phyloP scores from a whole-genome alignment of 805 yeast genomes.

The Candida pini region DNA sequence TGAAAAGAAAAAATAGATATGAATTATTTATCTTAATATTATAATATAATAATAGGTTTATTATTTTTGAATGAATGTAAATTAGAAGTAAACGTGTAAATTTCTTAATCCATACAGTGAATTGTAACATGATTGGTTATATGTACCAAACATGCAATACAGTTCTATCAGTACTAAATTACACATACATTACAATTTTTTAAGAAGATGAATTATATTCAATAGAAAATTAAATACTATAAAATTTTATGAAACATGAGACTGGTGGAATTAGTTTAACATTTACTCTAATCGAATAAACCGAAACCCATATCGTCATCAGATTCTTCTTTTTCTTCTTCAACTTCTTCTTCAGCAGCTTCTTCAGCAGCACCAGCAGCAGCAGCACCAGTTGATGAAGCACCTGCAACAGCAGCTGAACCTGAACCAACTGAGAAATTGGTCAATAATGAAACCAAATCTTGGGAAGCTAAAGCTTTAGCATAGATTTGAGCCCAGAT shows the following conservation, averaged over 20 bases:
- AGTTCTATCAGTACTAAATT: too few species aligned
- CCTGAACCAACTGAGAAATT: conserved; percentile 48
- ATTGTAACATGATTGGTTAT: too few species aligned
- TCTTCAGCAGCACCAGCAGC: conserved; percentile 42
- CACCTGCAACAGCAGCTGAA: conserved; percentile 45
- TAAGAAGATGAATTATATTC: conserved; percentile 1
- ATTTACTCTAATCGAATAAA: conserved; percentile 64
- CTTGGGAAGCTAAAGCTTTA: conserved; percentile 76
- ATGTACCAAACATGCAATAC: too few species aligned
- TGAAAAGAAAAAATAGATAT: conserved; percentile 90
- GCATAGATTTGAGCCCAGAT: conserved; percentile 82
- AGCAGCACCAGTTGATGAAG: conserved; percentile 41
- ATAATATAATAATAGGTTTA: conserved; percentile 1
- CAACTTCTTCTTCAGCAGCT: conserved; percentile 59
- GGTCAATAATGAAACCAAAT: conserved; percentile 62
- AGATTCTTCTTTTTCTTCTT: conserved; percentile 59
- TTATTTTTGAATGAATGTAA: too few species aligned
- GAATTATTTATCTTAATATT: conserved; percentile 1
- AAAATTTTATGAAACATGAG: too few species aligned
- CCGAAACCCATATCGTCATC: conserved; percentile 91
- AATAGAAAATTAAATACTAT: neutral
- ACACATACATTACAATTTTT: too few species aligned
- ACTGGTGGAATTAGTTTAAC: too few species aligned
- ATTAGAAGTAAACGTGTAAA: too few species aligned
- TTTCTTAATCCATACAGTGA: too few species aligned